Percentiles rank a stretch among this genome's conserved stretches.
Evolutionary conservation across 495 filamentous ascomycete species (phyloP).

Genomic region (Amphirosellinia nigrospora): DNA sequence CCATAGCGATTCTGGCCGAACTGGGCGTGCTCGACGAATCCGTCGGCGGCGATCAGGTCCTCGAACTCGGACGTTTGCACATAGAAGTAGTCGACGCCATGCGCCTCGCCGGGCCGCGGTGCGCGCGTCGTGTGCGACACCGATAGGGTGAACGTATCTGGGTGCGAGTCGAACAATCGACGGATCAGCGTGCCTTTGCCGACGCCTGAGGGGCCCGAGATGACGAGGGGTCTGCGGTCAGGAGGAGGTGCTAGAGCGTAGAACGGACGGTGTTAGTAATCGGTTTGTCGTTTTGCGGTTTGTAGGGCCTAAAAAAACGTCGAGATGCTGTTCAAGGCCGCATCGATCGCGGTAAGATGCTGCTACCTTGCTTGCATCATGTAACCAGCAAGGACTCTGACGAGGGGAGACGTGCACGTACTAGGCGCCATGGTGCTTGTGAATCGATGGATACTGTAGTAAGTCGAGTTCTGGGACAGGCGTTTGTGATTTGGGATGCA

Average conservation of each 20-base stretch:
- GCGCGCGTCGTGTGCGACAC: slow-evolving; percentile 85
- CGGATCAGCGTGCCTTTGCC: slow-evolving; percentile 90
- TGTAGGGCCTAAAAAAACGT: neutral
- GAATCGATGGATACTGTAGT: slow-evolving; percentile 29
- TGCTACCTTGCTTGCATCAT: neutral
- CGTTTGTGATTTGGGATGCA: neutral
- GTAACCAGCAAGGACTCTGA: neutral
- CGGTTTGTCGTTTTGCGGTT: neutral
- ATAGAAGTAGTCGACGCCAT: slow-evolving; percentile 86
- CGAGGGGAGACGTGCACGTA: slow-evolving; percentile 31
- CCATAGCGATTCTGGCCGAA: slow-evolving; percentile 92
- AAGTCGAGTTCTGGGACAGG: slow-evolving; percentile 21
- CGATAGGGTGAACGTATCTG: slow-evolving; percentile 79
- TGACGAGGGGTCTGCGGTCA: slow-evolving; percentile 72
- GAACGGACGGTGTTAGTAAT: slow-evolving; percentile 5
- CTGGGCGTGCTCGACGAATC: slow-evolving; percentile 87
- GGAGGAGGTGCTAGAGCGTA: slow-evolving; percentile 40
- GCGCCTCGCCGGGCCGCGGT: slow-evolving; percentile 75
- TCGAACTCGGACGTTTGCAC: slow-evolving; percentile 71
- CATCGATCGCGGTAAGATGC: neutral
- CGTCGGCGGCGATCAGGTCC: slow-evolving; percentile 67
- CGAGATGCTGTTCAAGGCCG: neutral
- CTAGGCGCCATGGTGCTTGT: slow-evolving; percentile 53
- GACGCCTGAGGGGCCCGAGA: slow-evolving; percentile 84
- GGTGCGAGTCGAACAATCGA: slow-evolving; percentile 66